Percentiles rank a stretch among this genome's conserved stretches.
phyloP scores from a whole-genome alignment of 176 grass and related monocot species.

The Zoysia pacifica region DNA sequence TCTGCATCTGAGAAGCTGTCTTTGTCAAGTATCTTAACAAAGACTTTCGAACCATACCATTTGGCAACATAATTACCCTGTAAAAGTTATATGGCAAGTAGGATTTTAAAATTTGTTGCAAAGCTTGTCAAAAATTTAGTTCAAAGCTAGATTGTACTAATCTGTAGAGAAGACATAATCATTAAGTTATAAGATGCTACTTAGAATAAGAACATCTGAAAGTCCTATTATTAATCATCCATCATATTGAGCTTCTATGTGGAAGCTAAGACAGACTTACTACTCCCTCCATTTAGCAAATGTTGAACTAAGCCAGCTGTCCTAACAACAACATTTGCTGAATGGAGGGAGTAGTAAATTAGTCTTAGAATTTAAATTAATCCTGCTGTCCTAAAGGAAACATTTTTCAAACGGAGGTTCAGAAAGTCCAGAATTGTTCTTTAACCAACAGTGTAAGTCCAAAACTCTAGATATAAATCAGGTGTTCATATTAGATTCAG shows the following conservation, averaged over 20 bases:
- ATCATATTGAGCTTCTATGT: not conserved
- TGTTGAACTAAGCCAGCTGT: too few species aligned
- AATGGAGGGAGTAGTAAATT: too few species aligned
- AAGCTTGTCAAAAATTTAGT: not conserved
- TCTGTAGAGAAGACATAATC: not conserved
- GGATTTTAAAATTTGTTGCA: slow-evolving; percentile 24
- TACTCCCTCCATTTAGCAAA: not conserved
- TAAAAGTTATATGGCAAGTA: slow-evolving; percentile 33
- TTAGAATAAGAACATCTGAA: not conserved
- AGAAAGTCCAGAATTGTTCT: not conserved
- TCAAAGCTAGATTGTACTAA: not conserved
- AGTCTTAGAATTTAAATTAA: too few species aligned
- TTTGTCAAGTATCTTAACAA: slow-evolving; percentile 90
- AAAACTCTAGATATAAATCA: slow-evolving; percentile 13
- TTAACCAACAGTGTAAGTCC: not conserved
- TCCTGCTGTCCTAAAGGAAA: too few species aligned
- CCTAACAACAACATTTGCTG: too few species aligned
- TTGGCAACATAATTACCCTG: slow-evolving; percentile 82
- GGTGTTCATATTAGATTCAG: not conserved
- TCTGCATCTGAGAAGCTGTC: slow-evolving; percentile 78
- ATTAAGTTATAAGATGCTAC: not conserved
- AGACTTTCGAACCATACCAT: slow-evolving; percentile 96
- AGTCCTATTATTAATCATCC: not conserved
- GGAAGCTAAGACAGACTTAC: not conserved
- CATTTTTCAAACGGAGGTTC: too few species aligned